Conservation (phyloP, 441 rosid genomes). For the Macaranga tanarius region DNA sequence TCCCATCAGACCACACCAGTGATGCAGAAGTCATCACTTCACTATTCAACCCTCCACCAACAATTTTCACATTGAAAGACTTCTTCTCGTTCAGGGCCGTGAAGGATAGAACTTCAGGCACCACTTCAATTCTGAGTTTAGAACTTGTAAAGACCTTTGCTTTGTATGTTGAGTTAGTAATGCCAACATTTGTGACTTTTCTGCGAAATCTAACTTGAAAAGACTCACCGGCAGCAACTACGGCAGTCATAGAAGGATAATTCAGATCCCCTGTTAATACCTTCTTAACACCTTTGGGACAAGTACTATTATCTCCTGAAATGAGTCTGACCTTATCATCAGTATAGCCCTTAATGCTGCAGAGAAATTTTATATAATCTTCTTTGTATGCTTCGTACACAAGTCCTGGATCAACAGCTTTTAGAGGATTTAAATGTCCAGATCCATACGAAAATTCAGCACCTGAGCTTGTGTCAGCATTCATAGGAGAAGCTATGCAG, state of each 20-base stretch:
- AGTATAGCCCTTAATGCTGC: slow-evolving; percentile 17
- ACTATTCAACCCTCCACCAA: not conserved
- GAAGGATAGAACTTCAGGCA: slow-evolving; percentile 34
- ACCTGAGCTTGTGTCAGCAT: slow-evolving; percentile 18
- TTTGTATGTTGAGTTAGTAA: slow-evolving; percentile 36
- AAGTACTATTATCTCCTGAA: slow-evolving; percentile 31
- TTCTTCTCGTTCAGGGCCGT: slow-evolving; percentile 41
- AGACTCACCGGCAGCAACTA: not conserved
- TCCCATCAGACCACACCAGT: slow-evolving; percentile 54
- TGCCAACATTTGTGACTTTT: slow-evolving; percentile 63
- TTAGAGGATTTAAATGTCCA: slow-evolving; percentile 41
- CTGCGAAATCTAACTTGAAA: slow-evolving; percentile 35
- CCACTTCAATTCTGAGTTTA: slow-evolving; percentile 27
- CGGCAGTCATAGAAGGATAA: slow-evolving; percentile 46
- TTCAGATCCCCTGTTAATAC: slow-evolving; percentile 35
- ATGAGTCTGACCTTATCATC: slow-evolving; percentile 9
- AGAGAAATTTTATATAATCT: slow-evolving; percentile 42
- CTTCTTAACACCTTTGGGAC: slow-evolving; percentile 14
- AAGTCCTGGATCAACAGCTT: slow-evolving; percentile 47
- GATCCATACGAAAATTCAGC: slow-evolving; percentile 49
- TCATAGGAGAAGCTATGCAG: slow-evolving; percentile 49
- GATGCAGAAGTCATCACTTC: slow-evolving; percentile 44
- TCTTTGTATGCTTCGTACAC: slow-evolving; percentile 35
- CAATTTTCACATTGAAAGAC: slow-evolving; percentile 46
- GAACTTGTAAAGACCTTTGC: not conserved